A percentile compares a stretch with the other conserved stretches of the same genome.
Evolutionary conservation across 768 basidiomycete genomes (phyloP).

Genomic region (Amanita jacksonii): DNA sequence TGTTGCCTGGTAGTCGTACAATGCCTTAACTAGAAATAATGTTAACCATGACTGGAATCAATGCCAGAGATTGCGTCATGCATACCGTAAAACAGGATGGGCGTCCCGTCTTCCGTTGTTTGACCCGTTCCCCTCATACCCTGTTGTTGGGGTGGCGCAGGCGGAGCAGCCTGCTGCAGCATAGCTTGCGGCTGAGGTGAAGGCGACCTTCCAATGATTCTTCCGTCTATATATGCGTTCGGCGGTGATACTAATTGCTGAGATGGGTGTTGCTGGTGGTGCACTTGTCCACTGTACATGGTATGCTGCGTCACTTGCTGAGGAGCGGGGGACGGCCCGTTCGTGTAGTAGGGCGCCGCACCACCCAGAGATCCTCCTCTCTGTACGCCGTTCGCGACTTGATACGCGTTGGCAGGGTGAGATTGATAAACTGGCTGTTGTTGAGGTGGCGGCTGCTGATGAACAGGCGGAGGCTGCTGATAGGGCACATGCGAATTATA

Average conservation of each 20-base stretch:
- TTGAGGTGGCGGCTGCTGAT: conserved; percentile 6
- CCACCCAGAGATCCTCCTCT: conserved; percentile 16
- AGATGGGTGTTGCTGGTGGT: conserved; percentile 20
- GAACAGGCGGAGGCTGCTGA: conserved; percentile 13
- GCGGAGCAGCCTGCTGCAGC: conserved; percentile 22
- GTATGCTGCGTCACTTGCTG: conserved; percentile 17
- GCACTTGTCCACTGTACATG: conserved; percentile 17
- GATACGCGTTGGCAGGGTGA: conserved; percentile 15
- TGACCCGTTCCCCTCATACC: conserved; percentile 40
- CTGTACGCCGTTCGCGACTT: conserved; percentile 19
- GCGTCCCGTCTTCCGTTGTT: conserved; percentile 72
- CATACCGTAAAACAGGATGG: conserved; percentile 85
- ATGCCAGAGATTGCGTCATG: conserved; percentile 9
- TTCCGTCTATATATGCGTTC: conserved; percentile 31
- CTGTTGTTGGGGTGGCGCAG: conserved; percentile 10
- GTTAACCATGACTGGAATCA: conserved; percentile 2
- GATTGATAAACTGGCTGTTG: conserved; percentile 19
- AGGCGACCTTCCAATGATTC: conserved; percentile 39
- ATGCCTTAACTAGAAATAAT: conserved; percentile 61
- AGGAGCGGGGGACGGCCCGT: conserved; percentile 13
- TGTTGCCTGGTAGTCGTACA: conserved; percentile 79
- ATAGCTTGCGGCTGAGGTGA: conserved; percentile 35
- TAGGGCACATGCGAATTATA: conserved; percentile 10
- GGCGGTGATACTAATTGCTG: conserved; percentile 18
- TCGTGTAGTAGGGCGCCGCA: conserved; percentile 21